Percentiles rank a stretch among this genome's conserved stretches.
These are phyloP conservation scores for Tetracladium setigerum DNA, from an alignment of 495 filamentous ascomycete genomes.

Conservation along the genomic window DNA sequence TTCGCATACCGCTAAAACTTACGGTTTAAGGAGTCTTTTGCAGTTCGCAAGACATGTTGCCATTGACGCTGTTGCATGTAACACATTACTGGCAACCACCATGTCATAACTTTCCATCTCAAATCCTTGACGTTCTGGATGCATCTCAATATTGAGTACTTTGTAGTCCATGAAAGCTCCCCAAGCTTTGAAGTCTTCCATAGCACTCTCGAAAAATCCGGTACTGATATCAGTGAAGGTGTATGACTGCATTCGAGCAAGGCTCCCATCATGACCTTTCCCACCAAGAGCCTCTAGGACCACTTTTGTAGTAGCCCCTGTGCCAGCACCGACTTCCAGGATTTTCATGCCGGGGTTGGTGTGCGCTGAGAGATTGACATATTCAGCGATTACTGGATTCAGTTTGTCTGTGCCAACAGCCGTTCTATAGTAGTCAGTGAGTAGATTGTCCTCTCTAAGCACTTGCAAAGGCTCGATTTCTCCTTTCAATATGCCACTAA, in stretches of 20 bases:
- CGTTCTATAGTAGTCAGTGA: constrained; percentile 26
- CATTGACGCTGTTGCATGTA: constrained; percentile 44
- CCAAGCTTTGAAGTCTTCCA: constrained; percentile 31
- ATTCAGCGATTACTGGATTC: constrained; percentile 25
- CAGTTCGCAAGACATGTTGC: constrained; percentile 37
- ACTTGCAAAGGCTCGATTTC: constrained; percentile 10
- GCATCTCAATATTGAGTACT: constrained; percentile 40
- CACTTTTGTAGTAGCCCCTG: constrained; percentile 29
- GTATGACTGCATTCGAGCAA: constrained; percentile 22
- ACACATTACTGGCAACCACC: constrained; percentile 40
- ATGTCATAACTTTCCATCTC: constrained; percentile 37
- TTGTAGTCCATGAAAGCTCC: constrained; percentile 16
- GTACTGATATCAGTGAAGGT: constrained; percentile 44
- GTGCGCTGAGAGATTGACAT: constrained; percentile 27
- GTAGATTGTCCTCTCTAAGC: constrained; percentile 6
- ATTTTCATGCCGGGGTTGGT: constrained; percentile 34
- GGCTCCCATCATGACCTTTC: background rate
- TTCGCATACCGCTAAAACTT: background rate
- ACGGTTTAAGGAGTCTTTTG: constrained; percentile 26
- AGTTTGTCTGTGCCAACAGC: constrained; percentile 4
- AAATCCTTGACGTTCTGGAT: constrained; percentile 40
- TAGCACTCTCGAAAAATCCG: constrained; percentile 39
- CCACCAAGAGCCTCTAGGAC: constrained; percentile 14
- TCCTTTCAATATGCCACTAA: background rate
- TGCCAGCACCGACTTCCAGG: constrained; percentile 42